Evolutionary conservation across 108 stramenopile genomes (phyloP).

Genomic region (Cyclotella sp.): DNA sequence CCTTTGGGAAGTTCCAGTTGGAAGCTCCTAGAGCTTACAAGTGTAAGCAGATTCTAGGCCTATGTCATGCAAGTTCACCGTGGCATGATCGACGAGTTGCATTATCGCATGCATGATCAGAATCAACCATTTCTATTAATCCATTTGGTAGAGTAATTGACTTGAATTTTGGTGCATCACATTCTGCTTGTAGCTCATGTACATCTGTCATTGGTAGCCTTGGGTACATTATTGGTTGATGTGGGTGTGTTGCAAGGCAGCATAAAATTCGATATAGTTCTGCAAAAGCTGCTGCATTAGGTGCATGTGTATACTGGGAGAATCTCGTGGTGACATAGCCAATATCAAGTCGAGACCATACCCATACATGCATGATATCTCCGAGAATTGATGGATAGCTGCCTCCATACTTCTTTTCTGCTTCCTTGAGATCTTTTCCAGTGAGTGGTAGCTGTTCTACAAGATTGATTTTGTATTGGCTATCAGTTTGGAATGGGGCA

Average conservation of each 20-base stretch:
- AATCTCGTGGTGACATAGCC: conserved; percentile 10
- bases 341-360: conserved; percentile 24
- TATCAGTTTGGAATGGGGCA: conserved; percentile 28
- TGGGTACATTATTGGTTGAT: conserved; percentile 25
- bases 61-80: too few species aligned
- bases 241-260: conserved; percentile 18
- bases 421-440: not conserved
- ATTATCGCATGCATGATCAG: conserved; percentile 18
- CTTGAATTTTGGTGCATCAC: conserved; percentile 7
- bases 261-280: not conserved
- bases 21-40: too few species aligned
- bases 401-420: conserved; percentile 2
- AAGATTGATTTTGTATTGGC: conserved; percentile 19
- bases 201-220: not conserved
- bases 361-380: conserved; percentile 18
- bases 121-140: not conserved
- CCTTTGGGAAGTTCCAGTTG: too few species aligned
- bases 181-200: conserved; percentile 8
- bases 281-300: conserved; percentile 1
- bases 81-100: conserved; percentile 6
- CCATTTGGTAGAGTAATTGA: not conserved
- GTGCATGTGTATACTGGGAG: conserved; percentile 7
- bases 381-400: conserved; percentile 1
- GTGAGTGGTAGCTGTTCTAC: conserved; percentile 6
- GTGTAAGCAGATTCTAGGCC: too few species aligned